Percentiles rank a stretch among this genome's conserved stretches.
Evolutionary conservation across 148 eudicot species (phyloP).

Genomic region (Heliosperma pusillum): DNA sequence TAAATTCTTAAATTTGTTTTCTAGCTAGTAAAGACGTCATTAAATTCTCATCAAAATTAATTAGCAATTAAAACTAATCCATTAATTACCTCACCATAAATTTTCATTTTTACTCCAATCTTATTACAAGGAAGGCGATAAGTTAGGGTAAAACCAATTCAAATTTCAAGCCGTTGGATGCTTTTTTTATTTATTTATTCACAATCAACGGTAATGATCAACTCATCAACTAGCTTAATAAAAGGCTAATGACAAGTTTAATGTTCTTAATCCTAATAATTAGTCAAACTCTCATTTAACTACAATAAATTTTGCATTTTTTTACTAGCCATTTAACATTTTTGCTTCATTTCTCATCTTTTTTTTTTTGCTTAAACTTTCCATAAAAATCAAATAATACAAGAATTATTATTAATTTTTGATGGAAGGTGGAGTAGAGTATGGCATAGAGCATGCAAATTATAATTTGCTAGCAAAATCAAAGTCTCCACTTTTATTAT

Average conservation of each 20-base stretch:
- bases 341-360: not conserved
- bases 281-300: conserved; percentile 7
- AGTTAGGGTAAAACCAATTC: conserved; percentile 21
- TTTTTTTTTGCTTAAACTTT: not conserved
- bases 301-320: conserved; percentile 16
- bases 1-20: too few species aligned
- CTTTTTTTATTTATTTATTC: not conserved
- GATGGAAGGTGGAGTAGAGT: conserved; percentile 32
- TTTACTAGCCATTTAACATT: not conserved
- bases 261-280: conserved; percentile 1
- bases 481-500: conserved; percentile 10
- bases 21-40: not conserved
- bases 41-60: conserved; percentile 15
- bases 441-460: conserved; percentile 24
- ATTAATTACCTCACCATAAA: conserved; percentile 22
- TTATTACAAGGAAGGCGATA: conserved; percentile 31
- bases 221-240: not conserved
- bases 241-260: conserved; percentile 24
- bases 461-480: conserved; percentile 25
- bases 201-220: conserved; percentile 24
- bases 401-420: not conserved
- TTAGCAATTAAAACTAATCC: conserved; percentile 9
- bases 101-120: not conserved
- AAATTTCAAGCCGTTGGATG: conserved; percentile 33
- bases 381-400: too few species aligned